Conservation (phyloP, 2,329 filamentous ascomycete genomes). For the Cladobotryum mycophilum region DNA sequence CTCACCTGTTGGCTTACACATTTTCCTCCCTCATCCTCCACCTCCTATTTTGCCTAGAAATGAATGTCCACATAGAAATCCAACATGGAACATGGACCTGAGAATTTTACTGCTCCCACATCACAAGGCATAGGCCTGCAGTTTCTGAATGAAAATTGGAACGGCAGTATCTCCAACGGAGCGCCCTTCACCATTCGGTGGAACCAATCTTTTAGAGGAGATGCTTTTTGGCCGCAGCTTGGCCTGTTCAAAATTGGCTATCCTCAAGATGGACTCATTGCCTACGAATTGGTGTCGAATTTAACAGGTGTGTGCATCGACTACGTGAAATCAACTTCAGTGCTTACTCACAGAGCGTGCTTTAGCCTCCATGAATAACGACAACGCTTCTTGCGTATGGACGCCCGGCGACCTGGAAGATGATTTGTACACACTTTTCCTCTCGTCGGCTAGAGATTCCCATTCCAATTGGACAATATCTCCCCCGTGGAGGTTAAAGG, state of each 20-base stretch:
- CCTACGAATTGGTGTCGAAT: conserved; percentile 24
- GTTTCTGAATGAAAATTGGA: conserved; percentile 29
- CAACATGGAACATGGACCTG: conserved; percentile 6
- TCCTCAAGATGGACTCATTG: conserved; percentile 23
- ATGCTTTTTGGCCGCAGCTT: conserved; percentile 15
- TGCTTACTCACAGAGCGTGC: conserved; percentile 8
- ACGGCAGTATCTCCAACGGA: conserved; percentile 28
- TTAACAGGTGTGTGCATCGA: conserved; percentile 22
- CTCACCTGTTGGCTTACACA: background rate
- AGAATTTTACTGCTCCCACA: conserved; percentile 8
- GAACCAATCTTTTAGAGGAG: conserved; percentile 21
- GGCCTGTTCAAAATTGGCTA: conserved; percentile 26
- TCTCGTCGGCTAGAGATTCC: conserved; percentile 17
- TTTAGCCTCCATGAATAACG: conserved; percentile 20
- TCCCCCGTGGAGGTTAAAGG: conserved; percentile 25
- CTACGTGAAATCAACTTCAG: background rate
- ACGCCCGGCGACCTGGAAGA: conserved; percentile 22
- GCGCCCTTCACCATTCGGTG: conserved; percentile 23
- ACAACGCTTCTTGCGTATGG: conserved; percentile 21
- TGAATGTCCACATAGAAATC: conserved; percentile 1
- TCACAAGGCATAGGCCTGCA: conserved; percentile 22
- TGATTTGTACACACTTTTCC: conserved; percentile 25
- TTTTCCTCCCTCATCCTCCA: background rate
- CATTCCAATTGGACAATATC: conserved; percentile 25
- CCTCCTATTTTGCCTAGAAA: background rate